Conservation (phyloP, 2,329 filamentous ascomycete species). For the Cytospora chrysosperma region DNA sequence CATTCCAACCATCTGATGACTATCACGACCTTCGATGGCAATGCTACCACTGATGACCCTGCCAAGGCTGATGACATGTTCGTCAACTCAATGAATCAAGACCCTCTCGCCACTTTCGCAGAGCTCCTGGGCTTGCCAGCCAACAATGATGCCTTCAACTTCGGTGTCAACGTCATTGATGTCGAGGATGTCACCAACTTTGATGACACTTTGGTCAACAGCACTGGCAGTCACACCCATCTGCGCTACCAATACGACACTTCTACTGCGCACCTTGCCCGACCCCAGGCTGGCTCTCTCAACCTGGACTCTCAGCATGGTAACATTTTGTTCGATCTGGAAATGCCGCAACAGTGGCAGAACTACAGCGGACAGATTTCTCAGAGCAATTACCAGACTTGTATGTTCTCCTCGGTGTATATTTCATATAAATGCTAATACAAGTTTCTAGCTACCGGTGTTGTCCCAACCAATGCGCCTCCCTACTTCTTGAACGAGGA, state of each 20-base stretch:
- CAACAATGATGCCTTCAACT: neutral
- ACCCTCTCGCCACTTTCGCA: neutral
- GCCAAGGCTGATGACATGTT: neutral
- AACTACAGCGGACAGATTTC: constrained; percentile 6
- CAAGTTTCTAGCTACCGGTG: neutral
- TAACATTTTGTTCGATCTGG: neutral
- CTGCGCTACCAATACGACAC: constrained; percentile 3
- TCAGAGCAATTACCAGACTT: neutral
- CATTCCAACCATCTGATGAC: constrained; percentile 11
- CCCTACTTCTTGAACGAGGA: neutral
- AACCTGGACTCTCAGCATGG: neutral
- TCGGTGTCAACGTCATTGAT: constrained; percentile 7
- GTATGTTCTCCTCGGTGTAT: neutral
- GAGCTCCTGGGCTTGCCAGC: neutral
- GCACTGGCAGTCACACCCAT: neutral
- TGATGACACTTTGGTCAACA: neutral
- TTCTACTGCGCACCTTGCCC: constrained; percentile 4
- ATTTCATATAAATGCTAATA: neutral
- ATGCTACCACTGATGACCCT: neutral
- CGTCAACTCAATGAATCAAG: neutral
- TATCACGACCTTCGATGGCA: neutral
- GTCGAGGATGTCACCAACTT: neutral
- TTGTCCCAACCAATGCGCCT: neutral
- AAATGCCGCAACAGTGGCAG: constrained; percentile 2
- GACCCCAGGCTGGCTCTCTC: neutral